Evolutionary conservation across 768 basidiomycete species (phyloP).

Genomic region (Pholiota microspora): DNA sequence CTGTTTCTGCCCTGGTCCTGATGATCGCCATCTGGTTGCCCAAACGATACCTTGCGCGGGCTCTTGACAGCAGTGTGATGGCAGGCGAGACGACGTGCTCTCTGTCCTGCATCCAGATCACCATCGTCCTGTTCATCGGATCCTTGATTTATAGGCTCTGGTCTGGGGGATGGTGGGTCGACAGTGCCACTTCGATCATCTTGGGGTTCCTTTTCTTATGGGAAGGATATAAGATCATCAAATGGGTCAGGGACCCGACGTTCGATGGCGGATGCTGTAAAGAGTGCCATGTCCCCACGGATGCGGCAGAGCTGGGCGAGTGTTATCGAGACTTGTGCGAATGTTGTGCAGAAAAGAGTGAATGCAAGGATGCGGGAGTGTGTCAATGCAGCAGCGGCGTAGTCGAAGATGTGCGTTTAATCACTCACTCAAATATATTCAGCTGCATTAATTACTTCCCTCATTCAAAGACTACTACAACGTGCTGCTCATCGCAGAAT

Average conservation of each 20-base stretch:
- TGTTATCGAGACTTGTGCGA: neutral
- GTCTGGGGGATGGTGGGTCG: conserved; percentile 50
- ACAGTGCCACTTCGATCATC: conserved; percentile 39
- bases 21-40: conserved; percentile 41
- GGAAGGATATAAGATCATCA: conserved; percentile 31
- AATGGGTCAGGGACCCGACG: neutral
- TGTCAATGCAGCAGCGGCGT: neutral
- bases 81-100: conserved; percentile 43
- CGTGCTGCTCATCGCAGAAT: neutral
- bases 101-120: conserved; percentile 42
- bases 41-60: conserved; percentile 42
- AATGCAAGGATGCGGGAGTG: neutral
- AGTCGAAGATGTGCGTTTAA: neutral
- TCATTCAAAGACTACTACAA: neutral
- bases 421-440: neutral
- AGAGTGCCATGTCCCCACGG: neutral
- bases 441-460: neutral
- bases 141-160: conserved; percentile 37
- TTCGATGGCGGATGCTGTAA: neutral
- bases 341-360: neutral
- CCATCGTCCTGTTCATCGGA: conserved; percentile 39
- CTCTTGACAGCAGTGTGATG: conserved; percentile 43
- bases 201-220: conserved; percentile 40
- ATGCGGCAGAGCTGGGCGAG: neutral
- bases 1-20: conserved; percentile 35